phyloP scores from a whole-genome alignment of 805 yeast genomes.

The Spathaspora boniae region DNA sequence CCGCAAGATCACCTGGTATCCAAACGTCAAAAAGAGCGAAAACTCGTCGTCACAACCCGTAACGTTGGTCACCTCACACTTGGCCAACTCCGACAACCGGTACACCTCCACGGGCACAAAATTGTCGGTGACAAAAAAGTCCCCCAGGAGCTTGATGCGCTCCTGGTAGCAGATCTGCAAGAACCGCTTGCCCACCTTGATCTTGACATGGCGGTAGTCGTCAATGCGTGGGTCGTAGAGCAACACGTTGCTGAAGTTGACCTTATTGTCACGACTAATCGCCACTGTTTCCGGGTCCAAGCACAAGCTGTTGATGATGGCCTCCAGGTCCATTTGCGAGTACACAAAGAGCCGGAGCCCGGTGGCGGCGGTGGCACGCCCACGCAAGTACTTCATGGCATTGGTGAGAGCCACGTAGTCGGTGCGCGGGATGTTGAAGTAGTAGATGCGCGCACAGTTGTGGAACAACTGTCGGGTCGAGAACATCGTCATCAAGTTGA shows the following conservation, averaged over 20 bases:
- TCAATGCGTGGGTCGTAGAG: constrained; percentile 46
- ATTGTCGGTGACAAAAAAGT: constrained; percentile 21
- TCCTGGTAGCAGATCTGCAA: constrained; percentile 48
- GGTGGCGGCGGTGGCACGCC: constrained; percentile 13
- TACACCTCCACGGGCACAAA: constrained; percentile 35
- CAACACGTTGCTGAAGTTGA: constrained; percentile 34
- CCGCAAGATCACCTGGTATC: constrained; percentile 25
- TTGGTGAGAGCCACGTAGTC: constrained; percentile 20
- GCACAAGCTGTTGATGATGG: constrained; percentile 32
- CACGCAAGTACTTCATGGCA: constrained; percentile 19
- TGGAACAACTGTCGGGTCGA: constrained; percentile 49
- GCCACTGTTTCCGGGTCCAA: constrained; percentile 32
- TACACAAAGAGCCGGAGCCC: constrained; percentile 24
- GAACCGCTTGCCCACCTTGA: constrained; percentile 68
- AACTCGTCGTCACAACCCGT: constrained; percentile 33
- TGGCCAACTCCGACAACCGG: constrained; percentile 28
- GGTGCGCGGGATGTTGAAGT: constrained; percentile 44
- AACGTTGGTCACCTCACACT: constrained; percentile 31
- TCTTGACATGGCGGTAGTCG: constrained; percentile 55
- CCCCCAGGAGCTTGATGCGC: constrained; percentile 15
- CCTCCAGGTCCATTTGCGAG: constrained; percentile 32
- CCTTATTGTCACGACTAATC: constrained; percentile 35
- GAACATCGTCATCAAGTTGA: constrained; percentile 36
- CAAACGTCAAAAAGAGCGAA: constrained; percentile 27
- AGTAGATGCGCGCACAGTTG: constrained; percentile 54